Conservation (phyloP, 352 stramenopile species). For the Phytopythium litorale region DNA sequence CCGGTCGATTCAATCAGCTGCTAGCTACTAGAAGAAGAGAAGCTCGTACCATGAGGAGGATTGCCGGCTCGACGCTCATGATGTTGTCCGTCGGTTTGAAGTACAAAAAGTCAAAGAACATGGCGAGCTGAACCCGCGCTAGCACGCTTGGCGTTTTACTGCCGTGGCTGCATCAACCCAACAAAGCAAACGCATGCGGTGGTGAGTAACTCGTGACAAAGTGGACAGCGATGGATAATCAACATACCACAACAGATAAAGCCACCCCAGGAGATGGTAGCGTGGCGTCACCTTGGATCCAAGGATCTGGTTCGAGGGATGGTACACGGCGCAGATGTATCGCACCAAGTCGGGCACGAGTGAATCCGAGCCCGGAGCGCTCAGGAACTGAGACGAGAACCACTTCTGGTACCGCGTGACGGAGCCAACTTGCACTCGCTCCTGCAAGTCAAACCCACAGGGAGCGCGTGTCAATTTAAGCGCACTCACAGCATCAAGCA, state of each 20-base stretch:
- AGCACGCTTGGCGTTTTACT: conserved; percentile 73
- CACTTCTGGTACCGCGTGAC: conserved; percentile 85
- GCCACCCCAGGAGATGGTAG: conserved; percentile 83
- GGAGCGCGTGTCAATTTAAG: background rate
- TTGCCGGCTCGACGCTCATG: conserved; percentile 79
- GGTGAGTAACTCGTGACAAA: background rate
- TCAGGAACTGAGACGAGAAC: conserved; percentile 83
- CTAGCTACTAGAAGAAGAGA: background rate
- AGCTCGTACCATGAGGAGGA: conserved; percentile 70
- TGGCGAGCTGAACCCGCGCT: conserved; percentile 73
- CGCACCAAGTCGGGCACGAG: conserved; percentile 79
- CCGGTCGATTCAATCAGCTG: background rate
- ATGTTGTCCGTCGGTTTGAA: conserved; percentile 80
- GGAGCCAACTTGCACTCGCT: conserved; percentile 67
- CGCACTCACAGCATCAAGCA: background rate
- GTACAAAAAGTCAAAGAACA: conserved; percentile 89
- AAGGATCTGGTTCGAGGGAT: conserved; percentile 79
- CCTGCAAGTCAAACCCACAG: conserved; percentile 20
- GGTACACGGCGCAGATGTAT: conserved; percentile 82
- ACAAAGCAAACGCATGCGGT: conserved; percentile 1
- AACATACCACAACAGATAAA: conserved; percentile 79
- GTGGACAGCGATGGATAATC: background rate
- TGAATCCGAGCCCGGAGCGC: conserved; percentile 52
- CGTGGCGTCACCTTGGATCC: conserved; percentile 80
- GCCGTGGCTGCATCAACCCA: conserved; percentile 20